Evolutionary conservation across 2,329 filamentous ascomycete genomes (phyloP), one percentile per base, ranked within the genome.

Genomic region (Clonostachys rhizophaga): DNA sequence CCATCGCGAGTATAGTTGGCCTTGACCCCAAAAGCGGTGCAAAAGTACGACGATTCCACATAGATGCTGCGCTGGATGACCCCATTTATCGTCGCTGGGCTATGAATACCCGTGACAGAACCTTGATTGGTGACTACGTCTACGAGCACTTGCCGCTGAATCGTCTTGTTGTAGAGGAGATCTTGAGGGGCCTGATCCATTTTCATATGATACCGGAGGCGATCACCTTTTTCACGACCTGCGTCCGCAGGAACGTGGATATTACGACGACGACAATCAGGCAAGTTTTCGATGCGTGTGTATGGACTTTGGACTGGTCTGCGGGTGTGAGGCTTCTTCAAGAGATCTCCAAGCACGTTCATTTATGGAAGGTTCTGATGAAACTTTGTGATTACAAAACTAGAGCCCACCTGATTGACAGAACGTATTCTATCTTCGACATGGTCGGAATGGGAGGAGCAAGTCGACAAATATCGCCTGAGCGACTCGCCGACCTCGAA

Each of bases 141-240:
- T 67, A 69, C 47, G 59, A 74, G 53, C 68, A 71, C 42, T 63
- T 66, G 3, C 58, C 56, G 5, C 54, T 78, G 14, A 62, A 63
- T 36, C 60, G 59, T 8, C 52, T 59, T 3, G 53, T 79, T 6
- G 63, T 74, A 10, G 69, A 79, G 50, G 62, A 68, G 43, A 62
- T 79, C 4, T 62, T 82, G 20, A 55, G 64, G 37, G 73, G 75
- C 2, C 65, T 81, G 44, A 57, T 82, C 10, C 65, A 71, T 37
- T 74, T 79, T 40, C 67, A 64, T 48, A 62, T 70, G 37, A 62
- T 74, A 33, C 24, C 24, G 64, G 66, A 12, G 65, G 75, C 35
- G 75, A 75, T 4, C 68, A 67, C 14, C 55, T 57, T 4, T 62
- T 76, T 12, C 67, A 77, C 37, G 55, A 68, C 36, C 56, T 65